phyloP scores from a whole-genome alignment of 495 filamentous ascomycete genomes.

The Aspergillus funiculosus region DNA sequence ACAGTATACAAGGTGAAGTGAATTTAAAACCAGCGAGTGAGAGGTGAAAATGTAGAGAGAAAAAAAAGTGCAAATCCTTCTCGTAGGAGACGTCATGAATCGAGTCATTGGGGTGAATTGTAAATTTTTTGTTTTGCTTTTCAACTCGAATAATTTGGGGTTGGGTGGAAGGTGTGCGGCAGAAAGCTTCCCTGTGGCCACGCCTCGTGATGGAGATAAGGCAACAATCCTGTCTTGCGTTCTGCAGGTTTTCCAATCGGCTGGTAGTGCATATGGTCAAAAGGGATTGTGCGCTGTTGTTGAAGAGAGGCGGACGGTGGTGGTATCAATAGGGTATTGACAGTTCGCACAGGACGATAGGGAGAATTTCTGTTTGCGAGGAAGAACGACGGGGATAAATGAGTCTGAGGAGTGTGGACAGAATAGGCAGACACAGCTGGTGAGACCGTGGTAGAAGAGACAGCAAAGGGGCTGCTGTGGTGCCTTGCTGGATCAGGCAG shows the following conservation, averaged over 20 bases:
- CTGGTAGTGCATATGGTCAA: conserved; percentile 94
- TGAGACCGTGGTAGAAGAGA: conserved; percentile 36
- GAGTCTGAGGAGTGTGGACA: conserved; percentile 44
- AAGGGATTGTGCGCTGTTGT: conserved; percentile 55
- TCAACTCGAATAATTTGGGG: conserved; percentile 33
- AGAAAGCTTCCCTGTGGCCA: conserved; percentile 36
- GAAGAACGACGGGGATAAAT: conserved; percentile 59
- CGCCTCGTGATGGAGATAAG: conserved; percentile 55
- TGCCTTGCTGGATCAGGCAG: conserved; percentile 43
- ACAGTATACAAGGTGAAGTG: conserved; percentile 21
- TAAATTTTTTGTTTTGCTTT: no score
- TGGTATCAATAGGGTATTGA: conserved; percentile 84
- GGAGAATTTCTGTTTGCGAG: conserved; percentile 68
- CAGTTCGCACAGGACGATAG: conserved; percentile 82
- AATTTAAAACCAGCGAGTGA: conserved; percentile 1
- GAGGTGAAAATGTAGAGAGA: not conserved
- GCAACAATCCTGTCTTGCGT: conserved; percentile 73
- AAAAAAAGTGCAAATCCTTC: conserved; percentile 16
- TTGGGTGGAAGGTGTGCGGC: conserved; percentile 35
- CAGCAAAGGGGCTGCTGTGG: conserved; percentile 32
- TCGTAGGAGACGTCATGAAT: conserved; percentile 27
- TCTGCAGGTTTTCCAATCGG: conserved; percentile 75
- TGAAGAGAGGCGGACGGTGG: conserved; percentile 76
- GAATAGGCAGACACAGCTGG: conserved; percentile 40
- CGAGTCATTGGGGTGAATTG: conserved; percentile 15